These are phyloP conservation scores for Vachellia pachyceras DNA, from an alignment of 306 rosid genomes.

Conservation along the genomic window DNA sequence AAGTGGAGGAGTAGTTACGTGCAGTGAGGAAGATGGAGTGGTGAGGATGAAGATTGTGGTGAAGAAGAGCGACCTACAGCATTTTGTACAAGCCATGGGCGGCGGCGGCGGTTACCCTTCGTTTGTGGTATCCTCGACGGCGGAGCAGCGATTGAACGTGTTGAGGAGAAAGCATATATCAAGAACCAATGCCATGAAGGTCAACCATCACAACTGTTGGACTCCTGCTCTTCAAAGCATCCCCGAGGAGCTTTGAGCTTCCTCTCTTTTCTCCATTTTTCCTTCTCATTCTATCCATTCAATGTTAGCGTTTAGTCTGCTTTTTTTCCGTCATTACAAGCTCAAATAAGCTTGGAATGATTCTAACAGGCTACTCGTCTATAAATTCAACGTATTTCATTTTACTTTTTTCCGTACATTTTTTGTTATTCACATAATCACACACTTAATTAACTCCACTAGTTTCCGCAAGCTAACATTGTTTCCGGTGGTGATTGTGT, in stretches of 20 bases:
- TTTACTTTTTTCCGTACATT: not conserved
- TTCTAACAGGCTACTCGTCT: not conserved
- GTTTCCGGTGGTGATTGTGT: not conserved
- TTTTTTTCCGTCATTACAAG: not conserved
- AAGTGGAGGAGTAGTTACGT: slow-evolving; percentile 42
- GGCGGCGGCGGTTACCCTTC: not conserved
- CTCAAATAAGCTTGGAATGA: not conserved
- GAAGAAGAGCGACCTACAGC: slow-evolving; percentile 53
- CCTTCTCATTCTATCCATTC: not conserved
- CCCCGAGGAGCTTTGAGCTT: slow-evolving; percentile 51
- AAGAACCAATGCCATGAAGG: slow-evolving; percentile 34
- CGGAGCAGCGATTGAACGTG: slow-evolving; percentile 48
- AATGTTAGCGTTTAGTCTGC: not conserved
- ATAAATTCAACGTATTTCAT: not conserved
- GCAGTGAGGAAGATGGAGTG: slow-evolving; percentile 50
- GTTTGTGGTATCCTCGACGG: not conserved
- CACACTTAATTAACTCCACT: not conserved
- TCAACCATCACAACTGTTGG: slow-evolving; percentile 44
- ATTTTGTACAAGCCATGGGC: slow-evolving; percentile 45
- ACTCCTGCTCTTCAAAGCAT: slow-evolving; percentile 62
- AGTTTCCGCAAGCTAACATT: not conserved
- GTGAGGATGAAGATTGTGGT: slow-evolving; percentile 65
- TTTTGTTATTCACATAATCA: not conserved
- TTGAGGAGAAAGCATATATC: slow-evolving; percentile 46
- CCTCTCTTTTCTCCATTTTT: not conserved